Base-by-base conservation (phyloP, 352 stramenopile species). In the Globisporangium lucens region DNA sequence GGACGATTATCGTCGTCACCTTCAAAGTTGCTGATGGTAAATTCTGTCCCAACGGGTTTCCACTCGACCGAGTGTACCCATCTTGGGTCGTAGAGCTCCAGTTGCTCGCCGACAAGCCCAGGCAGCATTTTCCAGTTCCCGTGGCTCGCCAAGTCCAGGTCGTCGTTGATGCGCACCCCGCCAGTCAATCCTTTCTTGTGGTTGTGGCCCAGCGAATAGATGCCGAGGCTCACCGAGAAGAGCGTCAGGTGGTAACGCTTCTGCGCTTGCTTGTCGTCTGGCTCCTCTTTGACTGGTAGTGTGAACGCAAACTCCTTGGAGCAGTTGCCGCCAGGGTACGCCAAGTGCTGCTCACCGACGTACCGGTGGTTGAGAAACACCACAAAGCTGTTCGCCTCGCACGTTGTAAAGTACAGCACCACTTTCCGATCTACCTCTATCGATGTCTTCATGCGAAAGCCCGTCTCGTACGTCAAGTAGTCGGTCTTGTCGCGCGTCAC, bases 401-500 rank as follows among this genome's bases (percentile, higher is more conserved):
- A 89, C 27, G 77, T 75, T 4, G 73, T 88, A 58, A 91, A 75
- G n/a, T 70, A 75, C 22, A 91, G 41, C 7, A 67, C 67, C 22
- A 68, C 58, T 1, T 61, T 55, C 7, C 65, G 36, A 1, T 24
- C 49, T 20, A 43, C 53, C 27, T 20, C 24, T 29, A 6, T 41
- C 20, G 15, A 27, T 20, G 58, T 7, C 24, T 67, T 67, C 35
- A 74, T 17, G 0, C 61, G 61, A 56, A 91, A 80, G 5, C 29
- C 78, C 7, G 76, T 90, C 71, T 87, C 75, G 65, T 91, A 91
- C 15, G 73, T 84, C 62, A 91, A 59, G 66, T 89, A 89, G 60
- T 91, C 83, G 2, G 83, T 79, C 67, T 70, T 66, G 33, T 91
- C 83, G 8, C 52, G 63, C 5, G 83, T 91, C 57, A 91, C 67